Percentiles rank a stretch among this genome's conserved stretches.
Conservation (phyloP, 2,329 filamentous ascomycete genomes). For the Gaeumannomyces sp. region DNA sequence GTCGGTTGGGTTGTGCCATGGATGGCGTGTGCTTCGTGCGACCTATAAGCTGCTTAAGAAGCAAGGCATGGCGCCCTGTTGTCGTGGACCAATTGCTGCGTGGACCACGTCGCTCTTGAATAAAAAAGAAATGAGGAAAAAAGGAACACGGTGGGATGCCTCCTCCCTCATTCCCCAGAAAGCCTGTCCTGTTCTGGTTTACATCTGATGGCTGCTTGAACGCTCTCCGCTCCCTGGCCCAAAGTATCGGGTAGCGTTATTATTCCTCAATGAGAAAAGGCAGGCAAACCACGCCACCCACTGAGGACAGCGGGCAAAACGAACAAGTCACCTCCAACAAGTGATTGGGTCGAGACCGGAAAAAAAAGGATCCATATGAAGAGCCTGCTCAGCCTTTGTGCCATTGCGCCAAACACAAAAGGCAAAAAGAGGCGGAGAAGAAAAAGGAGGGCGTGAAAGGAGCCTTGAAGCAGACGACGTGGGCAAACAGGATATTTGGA, state of each 20-base stretch:
- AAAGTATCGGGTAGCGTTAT: neutral
- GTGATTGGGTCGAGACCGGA: neutral
- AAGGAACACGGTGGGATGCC: neutral
- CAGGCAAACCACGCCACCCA: neutral
- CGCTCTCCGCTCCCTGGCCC: too few relatives aligned
- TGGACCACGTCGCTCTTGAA: neutral
- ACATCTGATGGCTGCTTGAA: too few relatives aligned
- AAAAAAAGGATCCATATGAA: neutral
- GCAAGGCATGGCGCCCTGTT: neutral
- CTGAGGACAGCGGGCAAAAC: neutral
- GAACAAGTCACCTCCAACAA: neutral
- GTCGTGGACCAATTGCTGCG: conserved; percentile 1
- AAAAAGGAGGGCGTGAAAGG: neutral
- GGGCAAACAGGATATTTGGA: neutral
- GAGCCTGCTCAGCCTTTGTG: neutral
- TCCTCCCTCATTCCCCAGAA: neutral
- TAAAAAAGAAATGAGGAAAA: neutral
- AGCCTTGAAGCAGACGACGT: neutral
- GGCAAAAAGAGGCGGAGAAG: neutral
- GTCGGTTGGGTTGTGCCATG: neutral
- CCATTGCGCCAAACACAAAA: conserved; percentile 1
- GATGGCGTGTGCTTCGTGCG: neutral
- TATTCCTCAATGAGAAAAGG: neutral
- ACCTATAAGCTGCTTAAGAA: conserved; percentile 1
- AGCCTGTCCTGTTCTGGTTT: neutral